A percentile compares a stretch with the other conserved stretches of the same genome.
Evolutionary conservation across 2,329 filamentous ascomycete species (phyloP).

Genomic region (Alternaria sp.): DNA sequence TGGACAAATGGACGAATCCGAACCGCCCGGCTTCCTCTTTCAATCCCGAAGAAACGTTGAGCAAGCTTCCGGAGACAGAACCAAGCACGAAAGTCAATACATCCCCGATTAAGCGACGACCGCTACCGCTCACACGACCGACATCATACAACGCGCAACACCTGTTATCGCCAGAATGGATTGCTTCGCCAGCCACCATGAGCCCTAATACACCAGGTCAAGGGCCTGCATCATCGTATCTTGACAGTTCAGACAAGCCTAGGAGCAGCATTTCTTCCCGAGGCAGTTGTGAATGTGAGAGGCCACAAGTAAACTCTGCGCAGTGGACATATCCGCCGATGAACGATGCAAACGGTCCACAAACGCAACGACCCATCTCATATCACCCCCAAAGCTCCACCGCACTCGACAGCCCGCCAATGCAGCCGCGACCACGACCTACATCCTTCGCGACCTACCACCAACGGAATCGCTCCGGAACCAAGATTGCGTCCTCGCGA

Average conservation of each 20-base stretch:
- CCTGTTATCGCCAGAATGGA: slow-evolving; percentile 30
- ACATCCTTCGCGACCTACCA: slow-evolving; percentile 35
- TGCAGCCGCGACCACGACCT: slow-evolving; percentile 27
- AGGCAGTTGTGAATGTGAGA: slow-evolving; percentile 21
- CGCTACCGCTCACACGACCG: slow-evolving; percentile 23
- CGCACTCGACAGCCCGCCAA: slow-evolving; percentile 23
- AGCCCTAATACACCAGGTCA: slow-evolving; percentile 20
- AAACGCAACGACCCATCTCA: slow-evolving; percentile 17
- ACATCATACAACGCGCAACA: slow-evolving; percentile 29
- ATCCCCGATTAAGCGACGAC: slow-evolving; percentile 22
- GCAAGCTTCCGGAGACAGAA: slow-evolving; percentile 16
- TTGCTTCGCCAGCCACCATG: slow-evolving; percentile 25
- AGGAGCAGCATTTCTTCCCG: slow-evolving; percentile 25
- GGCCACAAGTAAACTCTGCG: slow-evolving; percentile 19
- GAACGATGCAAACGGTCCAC: slow-evolving; percentile 5
- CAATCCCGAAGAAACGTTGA: slow-evolving; percentile 21
- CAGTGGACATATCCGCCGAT: slow-evolving; percentile 19
- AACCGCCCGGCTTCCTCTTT: slow-evolving; percentile 22
- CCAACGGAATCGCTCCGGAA: slow-evolving; percentile 30
- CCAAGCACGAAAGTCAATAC: slow-evolving; percentile 16
- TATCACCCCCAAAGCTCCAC: slow-evolving; percentile 22
- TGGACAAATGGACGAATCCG: slow-evolving; percentile 27
- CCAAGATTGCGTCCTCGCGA: slow-evolving; percentile 39
- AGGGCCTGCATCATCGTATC: slow-evolving; percentile 21
- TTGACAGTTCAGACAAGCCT: slow-evolving; percentile 15